Evolutionary conservation across 768 basidiomycete genomes (phyloP).

Genomic region (Termitomyces titanicus): DNA sequence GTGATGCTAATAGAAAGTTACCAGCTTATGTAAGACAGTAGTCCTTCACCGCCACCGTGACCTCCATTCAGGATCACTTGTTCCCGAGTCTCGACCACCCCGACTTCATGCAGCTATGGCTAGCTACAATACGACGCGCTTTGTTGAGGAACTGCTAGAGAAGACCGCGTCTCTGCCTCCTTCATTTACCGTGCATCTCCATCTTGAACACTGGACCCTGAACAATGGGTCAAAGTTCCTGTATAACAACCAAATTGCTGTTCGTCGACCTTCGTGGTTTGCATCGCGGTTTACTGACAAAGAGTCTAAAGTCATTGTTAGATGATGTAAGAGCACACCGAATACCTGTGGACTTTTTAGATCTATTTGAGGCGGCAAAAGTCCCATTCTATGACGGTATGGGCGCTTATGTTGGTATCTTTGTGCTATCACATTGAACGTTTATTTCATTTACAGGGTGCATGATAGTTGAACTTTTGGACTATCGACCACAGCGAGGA

Average conservation of each 20-base stretch:
- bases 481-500: conserved; percentile 60
- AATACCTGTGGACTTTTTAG: conserved; percentile 84
- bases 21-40: conserved; percentile 16
- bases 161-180: conserved; percentile 53
- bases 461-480: conserved; percentile 80
- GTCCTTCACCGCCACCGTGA: conserved; percentile 10
- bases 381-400: conserved; percentile 84
- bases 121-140: conserved; percentile 71
- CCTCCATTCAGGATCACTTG: conserved; percentile 1
- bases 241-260: conserved; percentile 76
- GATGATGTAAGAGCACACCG: conserved; percentile 82
- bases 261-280: conserved; percentile 19
- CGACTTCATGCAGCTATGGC: conserved; percentile 44
- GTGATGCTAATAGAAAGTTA: conserved; percentile 25
- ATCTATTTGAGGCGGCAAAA: conserved; percentile 68
- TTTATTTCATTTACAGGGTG: conserved; percentile 48
- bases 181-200: conserved; percentile 76
- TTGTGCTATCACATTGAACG: neutral
- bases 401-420: conserved; percentile 16
- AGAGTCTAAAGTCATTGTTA: conserved; percentile 54
- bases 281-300: neutral
- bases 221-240: conserved; percentile 80
- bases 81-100: neutral
- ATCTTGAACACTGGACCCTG: conserved; percentile 78
- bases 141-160: conserved; percentile 56